Evolutionary conservation across 106 monocot genomes (phyloP).

Genomic region (Chionographis japonica): DNA sequence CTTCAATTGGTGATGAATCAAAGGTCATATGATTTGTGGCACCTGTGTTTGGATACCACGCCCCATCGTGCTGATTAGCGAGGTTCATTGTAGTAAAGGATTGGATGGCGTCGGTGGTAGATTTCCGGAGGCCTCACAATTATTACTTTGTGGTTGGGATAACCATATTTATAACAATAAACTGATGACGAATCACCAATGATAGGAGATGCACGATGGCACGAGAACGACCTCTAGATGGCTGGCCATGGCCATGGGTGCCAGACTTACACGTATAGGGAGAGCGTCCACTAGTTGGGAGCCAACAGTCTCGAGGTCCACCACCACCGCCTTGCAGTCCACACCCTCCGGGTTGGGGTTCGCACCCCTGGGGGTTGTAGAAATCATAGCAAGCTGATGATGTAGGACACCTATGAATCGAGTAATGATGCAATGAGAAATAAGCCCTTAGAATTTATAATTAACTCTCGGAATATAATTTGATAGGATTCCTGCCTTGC

Average conservation of each 20-base stretch:
- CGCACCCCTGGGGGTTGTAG: neutral
- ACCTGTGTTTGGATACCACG: neutral
- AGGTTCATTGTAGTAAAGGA: neutral
- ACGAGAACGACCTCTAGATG: too few relatives aligned
- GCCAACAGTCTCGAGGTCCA: neutral
- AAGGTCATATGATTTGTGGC: constrained; percentile 1
- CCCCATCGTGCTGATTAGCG: neutral
- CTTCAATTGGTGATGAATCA: neutral
- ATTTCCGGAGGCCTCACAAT: neutral
- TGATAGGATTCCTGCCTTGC: too few relatives aligned
- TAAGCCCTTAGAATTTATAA: too few relatives aligned
- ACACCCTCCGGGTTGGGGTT: neutral
- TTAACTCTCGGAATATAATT: too few relatives aligned
- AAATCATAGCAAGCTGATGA: neutral
- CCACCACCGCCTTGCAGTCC: neutral
- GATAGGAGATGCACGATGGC: neutral
- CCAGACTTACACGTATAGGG: neutral
- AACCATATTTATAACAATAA: neutral
- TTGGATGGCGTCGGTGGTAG: neutral
- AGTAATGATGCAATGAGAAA: too few relatives aligned
- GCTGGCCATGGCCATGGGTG: neutral
- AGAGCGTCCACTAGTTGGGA: neutral
- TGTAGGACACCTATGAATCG: too few relatives aligned
- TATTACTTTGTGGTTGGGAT: neutral
- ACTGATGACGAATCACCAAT: neutral